Evolutionary conservation across 2,329 filamentous ascomycete species (phyloP).

Genomic region (Paecilomyces sp.): DNA sequence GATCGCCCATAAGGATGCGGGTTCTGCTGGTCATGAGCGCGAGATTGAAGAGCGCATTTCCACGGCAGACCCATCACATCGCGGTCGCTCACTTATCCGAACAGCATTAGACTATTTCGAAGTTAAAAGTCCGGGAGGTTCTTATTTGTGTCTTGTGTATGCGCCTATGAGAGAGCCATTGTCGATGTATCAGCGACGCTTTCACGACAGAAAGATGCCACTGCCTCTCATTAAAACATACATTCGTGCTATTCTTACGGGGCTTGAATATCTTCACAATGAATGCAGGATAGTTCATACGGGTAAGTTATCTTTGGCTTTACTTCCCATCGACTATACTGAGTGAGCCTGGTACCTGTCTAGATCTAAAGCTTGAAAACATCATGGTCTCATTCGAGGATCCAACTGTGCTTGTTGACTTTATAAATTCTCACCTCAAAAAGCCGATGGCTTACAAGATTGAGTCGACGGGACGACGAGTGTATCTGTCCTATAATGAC

Average conservation of each 20-base stretch:
- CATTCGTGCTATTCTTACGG: constrained; percentile 30
- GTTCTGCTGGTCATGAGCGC: constrained; percentile 6
- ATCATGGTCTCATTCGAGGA: constrained; percentile 32
- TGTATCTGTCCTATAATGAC: constrained; percentile 27
- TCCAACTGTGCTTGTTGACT: constrained; percentile 16
- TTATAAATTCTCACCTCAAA: constrained; percentile 23
- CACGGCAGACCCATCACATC: constrained; percentile 23
- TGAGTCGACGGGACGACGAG: constrained; percentile 20
- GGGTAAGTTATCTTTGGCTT: constrained; percentile 18
- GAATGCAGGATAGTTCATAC: constrained; percentile 37
- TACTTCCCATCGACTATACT: constrained; percentile 9
- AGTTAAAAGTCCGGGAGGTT: constrained; percentile 20
- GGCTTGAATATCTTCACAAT: constrained; percentile 38
- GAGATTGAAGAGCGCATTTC: constrained; percentile 27
- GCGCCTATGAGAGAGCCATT: constrained; percentile 32
- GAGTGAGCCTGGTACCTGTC: constrained; percentile 8
- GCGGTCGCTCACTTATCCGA: constrained; percentile 25
- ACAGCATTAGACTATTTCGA: constrained; percentile 29
- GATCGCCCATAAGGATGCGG: constrained; percentile 19
- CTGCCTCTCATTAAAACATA: constrained; percentile 27
- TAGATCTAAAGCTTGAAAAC: constrained; percentile 40
- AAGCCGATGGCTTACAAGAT: constrained; percentile 27
- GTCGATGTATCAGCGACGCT: constrained; percentile 26
- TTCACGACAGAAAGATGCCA: constrained; percentile 21
- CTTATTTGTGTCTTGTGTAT: constrained; percentile 32